Evolutionary conservation across 2,329 filamentous ascomycete genomes (phyloP).

Genomic region (Fusarium oxysporum): DNA sequence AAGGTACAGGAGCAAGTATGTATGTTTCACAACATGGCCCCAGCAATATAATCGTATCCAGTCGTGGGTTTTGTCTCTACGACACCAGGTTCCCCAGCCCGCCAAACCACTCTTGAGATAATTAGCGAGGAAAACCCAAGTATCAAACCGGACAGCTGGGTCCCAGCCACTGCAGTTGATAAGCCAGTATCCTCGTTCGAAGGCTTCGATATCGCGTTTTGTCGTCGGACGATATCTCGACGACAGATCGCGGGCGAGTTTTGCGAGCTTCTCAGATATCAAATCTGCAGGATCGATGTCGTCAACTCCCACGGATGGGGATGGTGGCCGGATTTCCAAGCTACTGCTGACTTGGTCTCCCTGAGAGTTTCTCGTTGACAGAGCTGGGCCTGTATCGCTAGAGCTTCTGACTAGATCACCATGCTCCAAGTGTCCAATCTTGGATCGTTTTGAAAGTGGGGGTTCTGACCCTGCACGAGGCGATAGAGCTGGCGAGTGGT

Average conservation of each 20-base stretch:
- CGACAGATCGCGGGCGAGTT: slow-evolving; percentile 61
- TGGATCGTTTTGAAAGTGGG: slow-evolving; percentile 45
- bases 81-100: slow-evolving; percentile 76
- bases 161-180: slow-evolving; percentile 70
- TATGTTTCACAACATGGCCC: slow-evolving; percentile 77
- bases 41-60: slow-evolving; percentile 80
- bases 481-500: slow-evolving; percentile 23
- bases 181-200: slow-evolving; percentile 85
- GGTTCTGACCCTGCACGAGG: slow-evolving; percentile 49
- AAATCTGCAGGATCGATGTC: slow-evolving; percentile 62
- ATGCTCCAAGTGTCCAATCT: slow-evolving; percentile 19
- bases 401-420: slow-evolving; percentile 45
- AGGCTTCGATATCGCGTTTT: slow-evolving; percentile 54
- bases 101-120: slow-evolving; percentile 68
- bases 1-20: slow-evolving; percentile 80
- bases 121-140: slow-evolving; percentile 72
- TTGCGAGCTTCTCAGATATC: slow-evolving; percentile 67
- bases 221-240: slow-evolving; percentile 64
- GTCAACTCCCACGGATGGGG: slow-evolving; percentile 61
- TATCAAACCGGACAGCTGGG: slow-evolving; percentile 57
- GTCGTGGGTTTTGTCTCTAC: slow-evolving; percentile 52
- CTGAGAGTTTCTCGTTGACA: slow-evolving; percentile 24
- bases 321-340: slow-evolving; percentile 65
- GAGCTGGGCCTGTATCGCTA: slow-evolving; percentile 46
- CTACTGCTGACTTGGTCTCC: slow-evolving; percentile 44